Percentiles rank a stretch among this genome's conserved stretches.
These are phyloP conservation scores for Aspergillus phoenicis DNA, from an alignment of 2,329 filamentous ascomycete species.

Conservation along the genomic window DNA sequence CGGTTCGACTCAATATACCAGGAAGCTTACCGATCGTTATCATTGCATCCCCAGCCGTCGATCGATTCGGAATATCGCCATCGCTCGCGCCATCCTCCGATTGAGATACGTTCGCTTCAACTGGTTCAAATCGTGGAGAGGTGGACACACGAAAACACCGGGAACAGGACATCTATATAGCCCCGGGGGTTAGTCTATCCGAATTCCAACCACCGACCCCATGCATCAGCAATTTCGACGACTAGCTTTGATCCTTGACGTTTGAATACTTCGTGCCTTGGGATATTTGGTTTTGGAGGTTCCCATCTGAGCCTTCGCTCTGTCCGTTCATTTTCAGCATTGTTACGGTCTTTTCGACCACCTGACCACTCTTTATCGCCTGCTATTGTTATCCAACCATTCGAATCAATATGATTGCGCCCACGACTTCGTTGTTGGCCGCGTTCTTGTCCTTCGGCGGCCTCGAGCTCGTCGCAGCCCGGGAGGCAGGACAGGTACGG, in stretches of 20 bases:
- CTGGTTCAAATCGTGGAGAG: background rate
- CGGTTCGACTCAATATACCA: background rate
- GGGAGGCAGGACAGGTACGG: constrained; percentile 27
- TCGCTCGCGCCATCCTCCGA: background rate
- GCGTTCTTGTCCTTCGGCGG: constrained; percentile 39
- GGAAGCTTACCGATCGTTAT: background rate
- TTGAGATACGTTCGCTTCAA: background rate
- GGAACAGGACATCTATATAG: constrained; percentile 3
- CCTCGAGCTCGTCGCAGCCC: constrained; percentile 36
- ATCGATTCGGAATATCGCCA: background rate
- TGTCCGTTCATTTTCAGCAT: constrained; percentile 29
- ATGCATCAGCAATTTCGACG: constrained; percentile 16
- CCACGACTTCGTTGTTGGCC: constrained; percentile 33
- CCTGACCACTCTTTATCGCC: constrained; percentile 12
- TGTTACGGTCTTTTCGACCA: constrained; percentile 8
- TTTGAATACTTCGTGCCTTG: constrained; percentile 14
- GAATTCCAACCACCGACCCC: constrained; percentile 16
- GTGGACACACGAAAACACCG: background rate
- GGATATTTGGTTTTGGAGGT: constrained; percentile 10
- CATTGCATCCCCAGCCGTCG: constrained; percentile 12
- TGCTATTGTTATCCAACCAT: constrained; percentile 10
- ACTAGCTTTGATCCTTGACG: constrained; percentile 14
- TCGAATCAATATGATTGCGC: constrained; percentile 34
- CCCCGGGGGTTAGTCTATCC: constrained; percentile 5
- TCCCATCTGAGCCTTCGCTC: constrained; percentile 26